These are phyloP conservation scores for Aureobasidium sp. DNA, from an alignment of 2,329 filamentous ascomycete genomes.

Conservation along the genomic window DNA sequence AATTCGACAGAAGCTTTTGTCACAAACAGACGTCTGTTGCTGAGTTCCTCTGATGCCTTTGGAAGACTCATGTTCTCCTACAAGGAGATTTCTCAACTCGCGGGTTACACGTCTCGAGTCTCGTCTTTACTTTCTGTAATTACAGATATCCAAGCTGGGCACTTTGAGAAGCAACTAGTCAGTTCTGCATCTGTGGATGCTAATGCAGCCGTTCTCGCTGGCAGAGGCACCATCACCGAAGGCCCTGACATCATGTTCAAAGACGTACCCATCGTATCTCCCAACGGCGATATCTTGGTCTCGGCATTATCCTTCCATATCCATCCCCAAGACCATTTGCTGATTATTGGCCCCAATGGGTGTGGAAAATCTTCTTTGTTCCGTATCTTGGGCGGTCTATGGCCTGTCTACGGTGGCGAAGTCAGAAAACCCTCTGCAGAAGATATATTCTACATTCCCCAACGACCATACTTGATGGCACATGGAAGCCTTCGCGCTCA, in stretches of 20 bases:
- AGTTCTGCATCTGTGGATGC: conserved; percentile 76
- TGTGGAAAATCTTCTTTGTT: conserved; percentile 96
- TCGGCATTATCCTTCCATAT: conserved; percentile 81
- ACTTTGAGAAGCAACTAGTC: conserved; percentile 94
- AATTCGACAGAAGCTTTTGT: conserved; percentile 59
- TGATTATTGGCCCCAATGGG: conserved; percentile 93
- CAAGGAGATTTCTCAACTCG: conserved; percentile 92
- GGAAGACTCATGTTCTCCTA: conserved; percentile 96
- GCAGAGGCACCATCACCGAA: conserved; percentile 74
- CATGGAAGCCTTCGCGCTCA: conserved; percentile 90
- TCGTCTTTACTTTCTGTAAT: conserved; percentile 87
- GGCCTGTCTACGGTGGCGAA: conserved; percentile 93
- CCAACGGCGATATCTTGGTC: conserved; percentile 89
- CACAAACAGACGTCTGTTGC: conserved; percentile 83
- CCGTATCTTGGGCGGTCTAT: conserved; percentile 89
- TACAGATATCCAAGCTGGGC: conserved; percentile 81
- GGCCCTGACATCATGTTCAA: conserved; percentile 78
- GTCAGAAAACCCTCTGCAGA: conserved; percentile 87
- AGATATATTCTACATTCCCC: conserved; percentile 97
- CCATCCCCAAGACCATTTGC: conserved; percentile 76
- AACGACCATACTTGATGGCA: conserved; percentile 86
- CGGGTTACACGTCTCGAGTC: conserved; percentile 89
- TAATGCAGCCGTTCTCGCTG: conserved; percentile 74
- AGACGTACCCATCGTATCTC: conserved; percentile 90
- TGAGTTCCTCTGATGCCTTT: conserved; percentile 92